Conservation (phyloP, 441 rosid genomes). For the Dalechampia spathulata region DNA sequence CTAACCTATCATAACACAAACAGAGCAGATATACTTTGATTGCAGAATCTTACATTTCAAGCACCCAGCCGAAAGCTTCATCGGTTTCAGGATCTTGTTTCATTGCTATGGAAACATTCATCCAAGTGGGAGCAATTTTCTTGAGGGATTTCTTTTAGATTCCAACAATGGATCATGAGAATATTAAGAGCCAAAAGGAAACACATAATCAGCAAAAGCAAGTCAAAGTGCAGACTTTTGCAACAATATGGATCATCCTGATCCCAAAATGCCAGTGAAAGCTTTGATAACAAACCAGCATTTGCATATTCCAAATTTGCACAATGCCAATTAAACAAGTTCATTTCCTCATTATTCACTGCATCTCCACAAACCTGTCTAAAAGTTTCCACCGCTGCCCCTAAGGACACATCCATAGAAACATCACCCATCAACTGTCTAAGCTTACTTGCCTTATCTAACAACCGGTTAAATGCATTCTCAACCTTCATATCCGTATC, state of each 20-base stretch:
- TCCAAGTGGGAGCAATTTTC: conserved; percentile 97
- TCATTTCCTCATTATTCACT: conserved; percentile 57
- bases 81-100: conserved; percentile 93
- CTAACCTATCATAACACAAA: neutral
- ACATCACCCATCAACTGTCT: conserved; percentile 94
- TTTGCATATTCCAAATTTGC: conserved; percentile 94
- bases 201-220: neutral
- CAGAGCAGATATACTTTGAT: neutral
- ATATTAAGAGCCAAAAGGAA: conserved; percentile 12
- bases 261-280: conserved; percentile 95
- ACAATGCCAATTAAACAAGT: conserved; percentile 86
- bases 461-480: conserved; percentile 58
- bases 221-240: conserved; percentile 43
- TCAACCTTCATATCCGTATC: conserved; percentile 80
- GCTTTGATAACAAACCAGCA: conserved; percentile 83
- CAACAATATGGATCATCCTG: conserved; percentile 90
- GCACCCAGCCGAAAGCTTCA: conserved; percentile 98
- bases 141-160: conserved; percentile 59
- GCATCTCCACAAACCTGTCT: conserved; percentile 55
- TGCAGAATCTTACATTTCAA: conserved; percentile 62
- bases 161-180: conserved; percentile 12
- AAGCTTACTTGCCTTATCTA: conserved; percentile 80
- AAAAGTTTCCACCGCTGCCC: conserved; percentile 85
- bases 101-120: conserved; percentile 97
- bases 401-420: conserved; percentile 75